phyloP scores from a whole-genome alignment of 306 rosid species.

The Fragaria ananassa region DNA sequence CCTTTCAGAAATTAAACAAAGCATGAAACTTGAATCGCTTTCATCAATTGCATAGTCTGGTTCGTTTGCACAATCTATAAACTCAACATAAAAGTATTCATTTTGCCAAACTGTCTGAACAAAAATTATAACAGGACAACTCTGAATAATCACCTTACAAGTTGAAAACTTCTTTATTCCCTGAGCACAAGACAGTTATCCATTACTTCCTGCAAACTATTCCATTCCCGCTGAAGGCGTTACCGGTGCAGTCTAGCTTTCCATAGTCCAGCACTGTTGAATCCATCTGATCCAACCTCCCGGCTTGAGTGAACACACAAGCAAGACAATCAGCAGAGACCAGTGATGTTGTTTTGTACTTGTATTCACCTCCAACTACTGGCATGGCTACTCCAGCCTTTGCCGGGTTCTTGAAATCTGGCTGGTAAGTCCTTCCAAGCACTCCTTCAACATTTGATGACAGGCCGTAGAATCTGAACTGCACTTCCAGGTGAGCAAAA shows the following conservation, averaged over 20 bases:
- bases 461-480: slow-evolving; percentile 65
- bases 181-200: not conserved
- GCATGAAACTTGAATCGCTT: not conserved
- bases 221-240: slow-evolving; percentile 58
- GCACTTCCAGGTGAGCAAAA: slow-evolving; percentile 80
- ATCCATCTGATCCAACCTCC: slow-evolving; percentile 18
- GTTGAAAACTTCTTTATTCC: not conserved
- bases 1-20: not conserved
- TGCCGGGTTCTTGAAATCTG: slow-evolving; percentile 65
- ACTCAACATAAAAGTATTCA: not conserved
- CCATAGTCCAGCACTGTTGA: slow-evolving; percentile 26
- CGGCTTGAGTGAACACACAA: slow-evolving; percentile 45
- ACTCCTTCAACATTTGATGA: slow-evolving; percentile 76
- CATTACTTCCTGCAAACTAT: slow-evolving; percentile 65
- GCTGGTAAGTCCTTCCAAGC: slow-evolving; percentile 81
- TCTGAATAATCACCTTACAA: not conserved
- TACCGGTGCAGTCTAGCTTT: slow-evolving; percentile 58
- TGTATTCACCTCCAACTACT: slow-evolving; percentile 72
- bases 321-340: slow-evolving; percentile 52
- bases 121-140: not conserved
- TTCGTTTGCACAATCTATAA: not conserved
- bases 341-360: slow-evolving; percentile 69
- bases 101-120: not conserved
- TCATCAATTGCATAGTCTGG: not conserved
- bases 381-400: slow-evolving; percentile 84